phyloP scores from a whole-genome alignment of 1,139 yeast species.

The Barnettozyma hawaiiensis region DNA sequence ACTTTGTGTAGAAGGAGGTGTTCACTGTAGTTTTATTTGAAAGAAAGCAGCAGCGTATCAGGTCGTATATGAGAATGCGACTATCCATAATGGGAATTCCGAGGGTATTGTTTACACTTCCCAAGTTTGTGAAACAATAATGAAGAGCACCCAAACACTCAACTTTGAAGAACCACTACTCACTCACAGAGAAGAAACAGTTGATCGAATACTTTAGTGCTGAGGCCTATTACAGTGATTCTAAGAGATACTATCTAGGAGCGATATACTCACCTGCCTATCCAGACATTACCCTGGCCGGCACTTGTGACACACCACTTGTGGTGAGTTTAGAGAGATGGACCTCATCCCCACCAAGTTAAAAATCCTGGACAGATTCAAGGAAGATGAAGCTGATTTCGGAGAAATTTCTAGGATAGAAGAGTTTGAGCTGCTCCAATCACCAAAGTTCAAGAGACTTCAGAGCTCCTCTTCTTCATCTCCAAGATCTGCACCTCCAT shows the following conservation, averaged over 20 bases:
- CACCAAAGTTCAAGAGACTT: conserved; percentile 24
- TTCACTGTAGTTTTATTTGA: too few species aligned
- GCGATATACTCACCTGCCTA: too few species aligned
- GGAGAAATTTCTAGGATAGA: conserved; percentile 22
- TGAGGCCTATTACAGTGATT: too few species aligned
- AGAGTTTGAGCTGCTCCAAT: conserved; percentile 23
- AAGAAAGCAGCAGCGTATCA: too few species aligned
- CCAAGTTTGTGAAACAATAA: neutral
- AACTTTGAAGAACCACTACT: neutral
- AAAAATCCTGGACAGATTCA: conserved; percentile 21
- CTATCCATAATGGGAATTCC: neutral
- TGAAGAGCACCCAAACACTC: neutral
- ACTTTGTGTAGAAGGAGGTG: neutral
- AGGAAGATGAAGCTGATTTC: conserved; percentile 21
- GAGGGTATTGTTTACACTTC: conserved; percentile 7
- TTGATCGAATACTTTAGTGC: too few species aligned
- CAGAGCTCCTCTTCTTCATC: conserved; percentile 23
- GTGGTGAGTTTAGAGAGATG: too few species aligned
- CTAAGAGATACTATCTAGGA: too few species aligned
- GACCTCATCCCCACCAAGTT: conserved; percentile 12
- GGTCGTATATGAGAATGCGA: too few species aligned
- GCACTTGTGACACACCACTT: too few species aligned
- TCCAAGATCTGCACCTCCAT: conserved; percentile 18
- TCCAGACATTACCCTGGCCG: too few species aligned
- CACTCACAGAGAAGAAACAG: too few species aligned